These are phyloP conservation scores for Globisporangium spiculum DNA, from an alignment of 352 stramenopile genomes.

Conservation along the genomic window DNA sequence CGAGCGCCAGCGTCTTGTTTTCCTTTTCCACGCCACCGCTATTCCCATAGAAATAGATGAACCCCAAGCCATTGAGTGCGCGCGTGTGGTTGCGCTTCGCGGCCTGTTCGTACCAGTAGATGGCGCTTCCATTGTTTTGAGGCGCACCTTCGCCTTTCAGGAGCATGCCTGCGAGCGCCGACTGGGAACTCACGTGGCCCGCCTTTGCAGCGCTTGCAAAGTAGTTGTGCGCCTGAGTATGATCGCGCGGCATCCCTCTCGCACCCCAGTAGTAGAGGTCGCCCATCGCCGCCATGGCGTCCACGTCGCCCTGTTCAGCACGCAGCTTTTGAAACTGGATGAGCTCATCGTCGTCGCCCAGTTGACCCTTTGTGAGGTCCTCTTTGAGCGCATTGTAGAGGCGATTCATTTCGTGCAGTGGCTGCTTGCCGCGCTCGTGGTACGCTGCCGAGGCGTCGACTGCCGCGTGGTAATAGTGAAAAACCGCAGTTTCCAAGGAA, in stretches of 20 bases:
- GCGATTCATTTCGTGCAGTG: conserved; percentile 72
- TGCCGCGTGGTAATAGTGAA: conserved; percentile 64
- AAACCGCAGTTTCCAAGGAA: conserved; percentile 36
- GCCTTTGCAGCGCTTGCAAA: conserved; percentile 63
- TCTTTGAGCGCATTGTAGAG: conserved; percentile 59
- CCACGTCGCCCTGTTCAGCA: conserved; percentile 73
- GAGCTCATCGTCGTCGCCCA: conserved; percentile 81
- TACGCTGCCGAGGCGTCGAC: conserved; percentile 42
- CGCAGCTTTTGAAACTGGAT: conserved; percentile 85
- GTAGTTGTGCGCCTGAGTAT: conserved; percentile 66
- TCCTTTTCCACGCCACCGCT: conserved; percentile 37
- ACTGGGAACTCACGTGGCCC: conserved; percentile 55
- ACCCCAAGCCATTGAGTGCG: conserved; percentile 88
- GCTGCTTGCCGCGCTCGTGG: conserved; percentile 72
- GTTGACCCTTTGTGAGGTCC: conserved; percentile 48
- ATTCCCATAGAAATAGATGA: conserved; percentile 85
- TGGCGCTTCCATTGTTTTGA: conserved; percentile 69
- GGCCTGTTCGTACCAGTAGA: conserved; percentile 77
- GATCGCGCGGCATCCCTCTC: conserved; percentile 67
- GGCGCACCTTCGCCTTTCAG: conserved; percentile 80
- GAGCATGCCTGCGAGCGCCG: conserved; percentile 81
- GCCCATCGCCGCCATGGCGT: conserved; percentile 80
- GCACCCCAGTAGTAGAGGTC: conserved; percentile 90
- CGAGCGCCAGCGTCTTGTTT: conserved; percentile 78
- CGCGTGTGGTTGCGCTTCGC: conserved; percentile 65